Conservation (phyloP, 805 yeast genomes). For the Lipomyces yamanashiensis region DNA sequence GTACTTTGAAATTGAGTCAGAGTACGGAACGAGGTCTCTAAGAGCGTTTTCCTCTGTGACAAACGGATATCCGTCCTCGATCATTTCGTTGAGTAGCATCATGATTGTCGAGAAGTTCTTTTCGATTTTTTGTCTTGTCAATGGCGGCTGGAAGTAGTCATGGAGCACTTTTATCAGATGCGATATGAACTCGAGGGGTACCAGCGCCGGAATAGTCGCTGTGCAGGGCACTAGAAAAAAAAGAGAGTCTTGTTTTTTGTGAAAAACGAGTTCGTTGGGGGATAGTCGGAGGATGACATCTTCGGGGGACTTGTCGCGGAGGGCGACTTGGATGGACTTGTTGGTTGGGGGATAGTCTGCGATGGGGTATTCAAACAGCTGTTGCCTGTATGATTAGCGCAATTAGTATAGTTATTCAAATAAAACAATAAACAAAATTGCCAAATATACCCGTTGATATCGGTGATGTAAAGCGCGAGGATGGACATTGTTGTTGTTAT, state of each 20-base stretch:
- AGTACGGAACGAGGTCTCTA: constrained; percentile 70
- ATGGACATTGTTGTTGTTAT: constrained; percentile 37
- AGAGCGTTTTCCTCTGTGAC: constrained; percentile 72
- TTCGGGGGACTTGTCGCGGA: constrained; percentile 21
- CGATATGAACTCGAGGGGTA: constrained; percentile 59
- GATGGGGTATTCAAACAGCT: constrained; percentile 49
- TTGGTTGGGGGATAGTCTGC: constrained; percentile 45
- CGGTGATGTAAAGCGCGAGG: constrained; percentile 50
- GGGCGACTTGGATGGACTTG: constrained; percentile 41
- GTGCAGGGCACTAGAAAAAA: constrained; percentile 43
- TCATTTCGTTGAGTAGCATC: constrained; percentile 72
- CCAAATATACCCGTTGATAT: constrained; percentile 48
- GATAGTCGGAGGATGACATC: constrained; percentile 37
- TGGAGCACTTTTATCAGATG: constrained; percentile 57
- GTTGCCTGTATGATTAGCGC: constrained; percentile 39
- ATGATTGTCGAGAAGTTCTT: constrained; percentile 73
- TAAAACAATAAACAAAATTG: too few relatives aligned
- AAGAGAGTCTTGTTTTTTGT: constrained; percentile 39
- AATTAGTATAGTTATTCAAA: not conserved
- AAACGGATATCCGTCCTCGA: constrained; percentile 77
- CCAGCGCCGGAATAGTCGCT: constrained; percentile 52
- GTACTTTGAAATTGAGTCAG: constrained; percentile 58
- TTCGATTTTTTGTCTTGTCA: constrained; percentile 49
- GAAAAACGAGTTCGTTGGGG: constrained; percentile 42
- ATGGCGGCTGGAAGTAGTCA: constrained; percentile 62